These are phyloP conservation scores for Cyberlindnera petersonii DNA, from an alignment of 805 yeast species.

Conservation along the genomic window DNA sequence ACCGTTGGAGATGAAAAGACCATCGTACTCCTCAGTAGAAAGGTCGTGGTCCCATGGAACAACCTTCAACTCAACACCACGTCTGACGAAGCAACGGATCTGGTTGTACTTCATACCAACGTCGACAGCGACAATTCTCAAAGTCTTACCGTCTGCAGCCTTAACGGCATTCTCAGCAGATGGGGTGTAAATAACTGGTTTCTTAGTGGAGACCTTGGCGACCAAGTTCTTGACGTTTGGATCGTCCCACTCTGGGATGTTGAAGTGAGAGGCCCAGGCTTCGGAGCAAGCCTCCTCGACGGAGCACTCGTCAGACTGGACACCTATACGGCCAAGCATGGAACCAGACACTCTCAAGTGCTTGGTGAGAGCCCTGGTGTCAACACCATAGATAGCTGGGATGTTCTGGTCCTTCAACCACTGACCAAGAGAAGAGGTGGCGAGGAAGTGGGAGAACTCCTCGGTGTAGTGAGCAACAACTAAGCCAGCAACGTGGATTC, in stretches of 20 bases:
- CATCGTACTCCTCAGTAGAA: constrained; percentile 79
- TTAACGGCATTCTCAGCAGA: constrained; percentile 47
- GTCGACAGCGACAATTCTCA: constrained; percentile 87
- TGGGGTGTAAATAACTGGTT: constrained; percentile 77
- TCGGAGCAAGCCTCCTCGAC: constrained; percentile 31
- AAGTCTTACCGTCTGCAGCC: constrained; percentile 68
- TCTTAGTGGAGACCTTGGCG: constrained; percentile 77
- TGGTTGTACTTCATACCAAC: constrained; percentile 98
- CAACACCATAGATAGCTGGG: constrained; percentile 97
- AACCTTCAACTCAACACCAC: constrained; percentile 94
- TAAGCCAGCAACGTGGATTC: constrained; percentile 93
- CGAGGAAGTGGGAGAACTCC: constrained; percentile 90
- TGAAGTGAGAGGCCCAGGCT: constrained; percentile 61
- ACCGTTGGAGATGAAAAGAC: constrained; percentile 94
- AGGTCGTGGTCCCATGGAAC: constrained; percentile 96
- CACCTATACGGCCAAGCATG: constrained; percentile 81
- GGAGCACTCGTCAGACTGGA: constrained; percentile 44
- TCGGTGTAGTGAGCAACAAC: constrained; percentile 97
- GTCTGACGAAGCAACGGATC: constrained; percentile 90
- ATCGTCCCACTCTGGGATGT: constrained; percentile 84
- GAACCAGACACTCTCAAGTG: constrained; percentile 90
- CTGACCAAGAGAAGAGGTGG: constrained; percentile 83
- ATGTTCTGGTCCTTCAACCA: constrained; percentile 91
- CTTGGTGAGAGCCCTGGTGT: constrained; percentile 92
- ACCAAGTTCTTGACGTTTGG: constrained; percentile 92